Conservation (phyloP, 2,329 filamentous ascomycete genomes). For the Pyrenophora teres region DNA sequence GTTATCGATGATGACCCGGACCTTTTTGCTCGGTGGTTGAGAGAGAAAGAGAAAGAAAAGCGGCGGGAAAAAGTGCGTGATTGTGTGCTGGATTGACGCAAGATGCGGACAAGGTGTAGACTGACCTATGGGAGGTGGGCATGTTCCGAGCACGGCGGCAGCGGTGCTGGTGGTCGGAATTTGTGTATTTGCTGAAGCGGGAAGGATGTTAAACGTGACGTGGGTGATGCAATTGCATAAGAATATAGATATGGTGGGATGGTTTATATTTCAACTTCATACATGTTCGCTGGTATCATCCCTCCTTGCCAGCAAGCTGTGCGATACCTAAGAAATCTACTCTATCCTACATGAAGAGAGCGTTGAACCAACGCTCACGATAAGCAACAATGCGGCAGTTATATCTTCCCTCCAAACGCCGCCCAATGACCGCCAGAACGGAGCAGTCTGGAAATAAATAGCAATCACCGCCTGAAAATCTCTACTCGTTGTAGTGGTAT, state of each 20-base stretch:
- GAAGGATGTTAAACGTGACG: no score
- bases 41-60: no score
- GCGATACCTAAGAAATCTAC: constrained; percentile 6
- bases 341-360: constrained; percentile 16
- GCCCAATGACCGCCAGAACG: constrained; percentile 34
- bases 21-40: no score
- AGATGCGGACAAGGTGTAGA: not conserved
- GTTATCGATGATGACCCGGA: not conserved
- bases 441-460: constrained; percentile 8
- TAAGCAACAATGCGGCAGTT: constrained; percentile 8
- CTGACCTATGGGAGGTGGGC: not conserved
- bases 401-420: constrained; percentile 33
- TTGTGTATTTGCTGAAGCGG: not conserved
- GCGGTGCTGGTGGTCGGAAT: not conserved
- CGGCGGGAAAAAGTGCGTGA: no score
- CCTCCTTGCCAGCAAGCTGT: constrained; percentile 21
- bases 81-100: not conserved
- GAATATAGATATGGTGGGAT: no score
- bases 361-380: constrained; percentile 8
- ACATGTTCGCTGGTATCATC: constrained; percentile 9
- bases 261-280: constrained; percentile 5
- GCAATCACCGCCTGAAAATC: not conserved
- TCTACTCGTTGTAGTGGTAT: constrained; percentile 85
- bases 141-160: not conserved
- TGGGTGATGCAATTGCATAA: no score